phyloP scores from a whole-genome alignment of 129 eudicot genomes.

The Flaveria bidentis region DNA sequence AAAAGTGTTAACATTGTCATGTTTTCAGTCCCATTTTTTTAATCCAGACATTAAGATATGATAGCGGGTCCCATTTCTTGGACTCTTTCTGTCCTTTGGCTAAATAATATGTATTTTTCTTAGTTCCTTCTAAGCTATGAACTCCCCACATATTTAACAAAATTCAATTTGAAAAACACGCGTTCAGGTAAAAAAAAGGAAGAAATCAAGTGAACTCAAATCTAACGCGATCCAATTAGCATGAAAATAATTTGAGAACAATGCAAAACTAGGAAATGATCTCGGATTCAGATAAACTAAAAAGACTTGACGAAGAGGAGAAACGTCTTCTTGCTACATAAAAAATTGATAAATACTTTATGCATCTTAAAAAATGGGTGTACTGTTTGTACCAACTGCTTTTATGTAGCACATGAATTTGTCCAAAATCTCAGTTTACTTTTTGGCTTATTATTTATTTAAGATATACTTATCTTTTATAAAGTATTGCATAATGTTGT shows the following conservation, averaged over 20 bases:
- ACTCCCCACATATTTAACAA: conserved; percentile 55
- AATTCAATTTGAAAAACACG: conserved; percentile 44
- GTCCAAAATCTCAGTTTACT: conserved; percentile 38
- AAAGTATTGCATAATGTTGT: conserved; percentile 33
- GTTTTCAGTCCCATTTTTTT: background rate
- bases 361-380: conserved; percentile 3
- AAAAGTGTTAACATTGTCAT: background rate
- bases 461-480: conserved; percentile 26
- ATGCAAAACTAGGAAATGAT: conserved; percentile 80
- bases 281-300: conserved; percentile 87
- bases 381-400: conserved; percentile 17
- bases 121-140: conserved; percentile 43
- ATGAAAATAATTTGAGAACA: conserved; percentile 70
- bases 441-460: conserved; percentile 29
- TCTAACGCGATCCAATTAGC: conserved; percentile 59
- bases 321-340: conserved; percentile 39
- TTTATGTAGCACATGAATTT: conserved; percentile 29
- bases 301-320: conserved; percentile 69
- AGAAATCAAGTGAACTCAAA: conserved; percentile 28
- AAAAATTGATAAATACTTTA: background rate
- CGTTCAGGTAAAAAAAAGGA: conserved; percentile 31
- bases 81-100: conserved; percentile 7
- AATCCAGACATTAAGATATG: conserved; percentile 13
- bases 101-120: background rate
- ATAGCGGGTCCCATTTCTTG: conserved; percentile 21